Evolutionary conservation across 345 rosid species (phyloP).

Genomic region (Hibiscus trionum): DNA sequence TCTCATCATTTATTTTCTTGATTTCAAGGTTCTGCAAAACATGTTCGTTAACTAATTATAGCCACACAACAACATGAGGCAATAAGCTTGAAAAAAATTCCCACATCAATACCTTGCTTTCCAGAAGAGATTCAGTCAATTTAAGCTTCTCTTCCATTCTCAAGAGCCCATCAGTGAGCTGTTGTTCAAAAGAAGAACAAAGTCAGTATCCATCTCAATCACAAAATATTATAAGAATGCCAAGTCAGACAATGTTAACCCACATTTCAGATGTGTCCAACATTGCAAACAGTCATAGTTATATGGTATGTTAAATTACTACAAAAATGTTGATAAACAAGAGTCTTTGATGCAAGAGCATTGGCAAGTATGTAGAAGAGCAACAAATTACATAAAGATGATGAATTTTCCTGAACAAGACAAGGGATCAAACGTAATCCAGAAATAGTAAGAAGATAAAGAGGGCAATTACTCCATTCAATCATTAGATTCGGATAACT

Average conservation of each 20-base stretch:
- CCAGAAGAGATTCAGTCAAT: conserved; percentile 64
- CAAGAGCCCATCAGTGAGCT: conserved; percentile 83
- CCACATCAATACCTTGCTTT: conserved; percentile 57
- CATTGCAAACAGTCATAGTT: neutral
- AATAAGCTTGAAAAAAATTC: conserved; percentile 2
- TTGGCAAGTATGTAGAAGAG: neutral
- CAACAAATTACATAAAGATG: no score
- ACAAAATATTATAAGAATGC: neutral
- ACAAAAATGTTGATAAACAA: neutral
- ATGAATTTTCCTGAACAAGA: neutral
- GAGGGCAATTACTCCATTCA: neutral
- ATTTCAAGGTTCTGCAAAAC: conserved; percentile 80
- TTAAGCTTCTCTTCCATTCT: conserved; percentile 82
- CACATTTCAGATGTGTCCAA: neutral
- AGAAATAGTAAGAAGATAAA: neutral
- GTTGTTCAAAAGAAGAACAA: conserved; percentile 18
- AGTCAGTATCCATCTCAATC: conserved; percentile 11
- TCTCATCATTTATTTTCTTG: conserved; percentile 91
- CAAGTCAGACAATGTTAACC: neutral
- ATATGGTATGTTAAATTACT: neutral
- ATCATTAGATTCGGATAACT: neutral
- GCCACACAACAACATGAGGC: conserved; percentile 1
- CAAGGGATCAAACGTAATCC: neutral
- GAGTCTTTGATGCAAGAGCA: conserved; percentile 1
- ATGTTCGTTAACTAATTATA: conserved; percentile 7